Evolutionary conservation across 139 green algal genomes (phyloP), one percentile per base, ranked within the genome.

Genomic region (Edaphochlamys debaryana): DNA sequence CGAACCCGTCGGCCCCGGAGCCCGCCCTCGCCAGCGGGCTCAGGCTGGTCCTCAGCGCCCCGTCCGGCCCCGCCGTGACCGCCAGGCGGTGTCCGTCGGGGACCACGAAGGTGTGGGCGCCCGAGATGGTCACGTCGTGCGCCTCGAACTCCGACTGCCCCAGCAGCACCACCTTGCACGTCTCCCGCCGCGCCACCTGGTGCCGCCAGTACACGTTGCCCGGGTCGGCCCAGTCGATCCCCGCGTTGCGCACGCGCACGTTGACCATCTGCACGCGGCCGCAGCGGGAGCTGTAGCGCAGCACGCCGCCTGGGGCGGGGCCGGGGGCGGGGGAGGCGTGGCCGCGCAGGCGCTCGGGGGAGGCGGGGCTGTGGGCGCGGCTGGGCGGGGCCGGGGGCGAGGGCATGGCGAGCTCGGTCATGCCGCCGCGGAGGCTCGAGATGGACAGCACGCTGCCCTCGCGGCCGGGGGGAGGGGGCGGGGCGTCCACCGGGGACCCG

Each of bases 121-220:
- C 89, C 2, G 50, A 48, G 76, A 94, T 80, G 5, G 76, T 72
- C 58, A 91, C 91, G 79, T 93, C 91, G 29, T 85, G 82, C 1
- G 96, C 96, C 75, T 98, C 95, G 88, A 99, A 98, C 91, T 99
- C 97, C 27, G 94, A 92, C 30, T 86, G 87, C 0, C 97, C 96
- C 32, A 92, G 89, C 78, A 99, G 90, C n/a, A 93, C 36, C 30
- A 99, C 88, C 37, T 69, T 75, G 37, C 86, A 92, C 9, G 80
- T 78, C 90, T 98, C 94, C 8, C 84, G 64, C 0, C 97, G 82
- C 20, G 74, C 48, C 38, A 98, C 87, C 86, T 92, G 80, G 79
- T 98, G 93, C 85, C 90, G 90, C 94, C 96, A 99, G 85, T 94
- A 98, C 52, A 96, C 80, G 72, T 96, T 98, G 74, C 67, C 67